Evolutionary conservation across 2,329 filamentous ascomycete genomes (phyloP).

Genomic region (Aspergillus neoniger): DNA sequence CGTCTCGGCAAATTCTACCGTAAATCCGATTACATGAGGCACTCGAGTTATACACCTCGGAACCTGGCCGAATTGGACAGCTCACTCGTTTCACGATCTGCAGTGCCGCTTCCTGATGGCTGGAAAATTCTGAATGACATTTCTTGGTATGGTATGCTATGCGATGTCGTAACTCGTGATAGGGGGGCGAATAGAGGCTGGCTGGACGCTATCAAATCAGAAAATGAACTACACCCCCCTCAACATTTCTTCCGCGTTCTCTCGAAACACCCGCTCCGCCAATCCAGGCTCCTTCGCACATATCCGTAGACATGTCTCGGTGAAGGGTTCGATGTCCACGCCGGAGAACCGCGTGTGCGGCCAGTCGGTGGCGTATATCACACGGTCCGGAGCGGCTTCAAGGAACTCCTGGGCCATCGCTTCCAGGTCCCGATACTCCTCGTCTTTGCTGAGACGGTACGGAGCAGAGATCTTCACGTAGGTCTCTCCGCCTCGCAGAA

Average conservation of each 20-base stretch:
- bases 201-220: background rate
- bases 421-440: constrained; percentile 49
- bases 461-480: constrained; percentile 62
- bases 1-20: constrained; percentile 3
- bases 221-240: background rate
- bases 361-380: constrained; percentile 66
- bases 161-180: constrained; percentile 6
- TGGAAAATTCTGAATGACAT: background rate
- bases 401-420: constrained; percentile 55
- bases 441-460: constrained; percentile 56
- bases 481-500: constrained; percentile 52
- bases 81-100: constrained; percentile 2
- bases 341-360: constrained; percentile 64
- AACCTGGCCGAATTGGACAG: background rate
- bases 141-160: constrained; percentile 3
- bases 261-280: constrained; percentile 55
- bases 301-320: constrained; percentile 57
- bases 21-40: background rate
- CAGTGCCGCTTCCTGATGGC: background rate
- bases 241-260: constrained; percentile 58
- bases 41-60: background rate
- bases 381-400: constrained; percentile 44
- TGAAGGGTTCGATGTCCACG: constrained; percentile 57
- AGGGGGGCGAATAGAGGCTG: background rate
- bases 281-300: constrained; percentile 50